Base-by-base conservation (phyloP, 495 filamentous ascomycete genomes). In the Daldinia loculata region DNA sequence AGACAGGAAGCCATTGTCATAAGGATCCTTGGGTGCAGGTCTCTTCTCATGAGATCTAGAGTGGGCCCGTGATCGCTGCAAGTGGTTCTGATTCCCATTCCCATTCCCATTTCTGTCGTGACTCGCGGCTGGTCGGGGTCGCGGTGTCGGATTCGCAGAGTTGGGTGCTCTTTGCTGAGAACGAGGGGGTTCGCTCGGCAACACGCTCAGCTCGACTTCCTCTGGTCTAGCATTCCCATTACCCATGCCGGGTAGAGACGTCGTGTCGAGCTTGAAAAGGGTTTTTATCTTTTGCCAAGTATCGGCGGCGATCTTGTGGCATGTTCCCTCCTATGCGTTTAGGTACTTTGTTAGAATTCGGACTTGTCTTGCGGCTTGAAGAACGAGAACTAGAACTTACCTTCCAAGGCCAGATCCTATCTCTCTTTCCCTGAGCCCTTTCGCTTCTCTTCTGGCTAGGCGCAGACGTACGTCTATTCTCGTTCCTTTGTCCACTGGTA, bases 281-380 rank as follows among this genome's bases (percentile, higher is more conserved):
- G 2, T 27, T 39, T 70, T 65, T 22, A 70, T n/a, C 50, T 56
- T 65, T 6, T 50, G 36, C 56, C 56, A 66, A 19, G 56, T n/a
- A 22, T 29, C 34, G 0, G 19, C 7, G 0, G 24, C 55, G 15
- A 70, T 9, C 50, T 36, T 65, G 58, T 27, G 59, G n/a, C 50
- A 30, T 4, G 50, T 30, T 4, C 26, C 26, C 50, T 53, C 14
- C 50, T 53, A 14, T 52, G 41, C 14, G 41, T 52, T 51, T 51
- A 7, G 7, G 19, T 48, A 2, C 0, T 9, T 48, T 12, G 43
- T 48, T 48, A 48, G 19, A 4, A 24, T 12, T 22, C 14, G 9
- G 19, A 4, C 19, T 41, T 48, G 19, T 24, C 43, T 24, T 48
- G 22, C 8, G 9, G 19, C 2, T 5, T 22, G 17, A 24, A 53